Conservation (phyloP, 2,329 filamentous ascomycete genomes). For the Xylaria sp. region DNA sequence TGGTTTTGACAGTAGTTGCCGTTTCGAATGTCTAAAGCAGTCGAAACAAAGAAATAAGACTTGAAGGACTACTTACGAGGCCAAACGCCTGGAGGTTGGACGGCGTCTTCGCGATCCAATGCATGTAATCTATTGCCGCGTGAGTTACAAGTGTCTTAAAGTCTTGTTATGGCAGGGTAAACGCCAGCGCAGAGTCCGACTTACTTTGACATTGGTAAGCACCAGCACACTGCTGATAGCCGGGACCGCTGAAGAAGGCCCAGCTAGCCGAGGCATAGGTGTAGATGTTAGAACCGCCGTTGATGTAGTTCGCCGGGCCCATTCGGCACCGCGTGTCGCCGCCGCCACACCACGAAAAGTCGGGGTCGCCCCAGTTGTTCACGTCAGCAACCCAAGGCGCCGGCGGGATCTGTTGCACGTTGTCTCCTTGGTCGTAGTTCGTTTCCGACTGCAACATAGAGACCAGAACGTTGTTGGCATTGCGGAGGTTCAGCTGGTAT, state of each 20-base stretch:
- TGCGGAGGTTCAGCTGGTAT: conserved; percentile 61
- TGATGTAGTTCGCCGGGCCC: conserved; percentile 50
- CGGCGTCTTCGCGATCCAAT: conserved; percentile 48
- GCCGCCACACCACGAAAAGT: conserved; percentile 48
- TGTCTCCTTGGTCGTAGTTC: conserved; percentile 53
- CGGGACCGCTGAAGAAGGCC: conserved; percentile 50
- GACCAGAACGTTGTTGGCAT: conserved; percentile 56
- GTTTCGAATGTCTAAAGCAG: not conserved
- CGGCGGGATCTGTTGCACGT: conserved; percentile 44
- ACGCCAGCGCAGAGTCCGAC: conserved; percentile 6
- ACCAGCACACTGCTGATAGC: conserved; percentile 44
- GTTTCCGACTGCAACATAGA: conserved; percentile 61
- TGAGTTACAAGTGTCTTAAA: conserved; percentile 5
- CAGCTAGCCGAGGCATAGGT: conserved; percentile 50
- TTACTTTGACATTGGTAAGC: conserved; percentile 44
- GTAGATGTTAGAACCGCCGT: conserved; percentile 49
- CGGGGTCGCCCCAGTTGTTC: conserved; percentile 48
- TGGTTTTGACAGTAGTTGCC: no score
- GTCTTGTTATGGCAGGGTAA: not conserved
- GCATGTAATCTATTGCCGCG: conserved; percentile 42
- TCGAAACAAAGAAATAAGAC: not conserved
- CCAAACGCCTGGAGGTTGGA: conserved; percentile 49
- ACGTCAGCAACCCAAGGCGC: conserved; percentile 48
- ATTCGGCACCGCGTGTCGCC: conserved; percentile 49
- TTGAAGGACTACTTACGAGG: conserved; percentile 24